Percentiles rank a stretch among this genome's conserved stretches.
phyloP scores from a whole-genome alignment of 1,284 basidiomycete species.

The Trametes pubescens region DNA sequence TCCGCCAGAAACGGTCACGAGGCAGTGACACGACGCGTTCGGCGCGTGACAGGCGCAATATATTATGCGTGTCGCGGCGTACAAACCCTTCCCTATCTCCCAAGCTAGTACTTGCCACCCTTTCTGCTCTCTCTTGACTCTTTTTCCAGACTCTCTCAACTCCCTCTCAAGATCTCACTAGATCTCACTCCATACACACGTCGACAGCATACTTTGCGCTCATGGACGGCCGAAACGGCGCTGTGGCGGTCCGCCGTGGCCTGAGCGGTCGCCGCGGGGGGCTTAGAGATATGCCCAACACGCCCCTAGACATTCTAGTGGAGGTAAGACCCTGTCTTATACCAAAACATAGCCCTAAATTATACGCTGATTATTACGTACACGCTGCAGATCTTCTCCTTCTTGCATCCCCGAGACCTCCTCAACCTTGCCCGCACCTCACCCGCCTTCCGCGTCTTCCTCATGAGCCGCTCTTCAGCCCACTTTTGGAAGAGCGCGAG shows the following conservation, averaged over 20 bases:
- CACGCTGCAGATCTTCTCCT: constrained; percentile 20
- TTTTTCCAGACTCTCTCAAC: not conserved
- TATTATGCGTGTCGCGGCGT: not conserved
- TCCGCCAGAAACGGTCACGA: not conserved
- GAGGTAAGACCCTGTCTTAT: constrained; percentile 7
- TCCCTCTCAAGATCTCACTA: too few species aligned
- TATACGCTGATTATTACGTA: not conserved
- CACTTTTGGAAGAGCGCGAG: constrained; percentile 19
- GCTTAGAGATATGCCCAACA: constrained; percentile 19
- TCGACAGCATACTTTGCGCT: too few species aligned
- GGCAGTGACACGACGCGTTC: not conserved
- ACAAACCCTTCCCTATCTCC: not conserved
- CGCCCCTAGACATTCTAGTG: constrained; percentile 24
- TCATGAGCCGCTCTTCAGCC: constrained; percentile 27
- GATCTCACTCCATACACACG: too few species aligned
- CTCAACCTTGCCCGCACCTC: constrained; percentile 28
- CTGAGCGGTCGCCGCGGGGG: constrained; percentile 15
- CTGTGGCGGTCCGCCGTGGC: not conserved
- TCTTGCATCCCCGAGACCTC: constrained; percentile 30
- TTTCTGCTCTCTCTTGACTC: too few species aligned
- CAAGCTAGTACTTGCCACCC: too few species aligned
- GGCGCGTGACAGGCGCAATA: not conserved
- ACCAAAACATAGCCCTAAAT: not conserved
- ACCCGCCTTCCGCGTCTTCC: constrained; percentile 25
- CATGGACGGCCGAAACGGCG: not conserved